A percentile compares a stretch with the other conserved stretches of the same genome.
These are phyloP conservation scores for Fomes fomentarius DNA, from an alignment of 1,284 basidiomycete genomes.

Conservation along the genomic window DNA sequence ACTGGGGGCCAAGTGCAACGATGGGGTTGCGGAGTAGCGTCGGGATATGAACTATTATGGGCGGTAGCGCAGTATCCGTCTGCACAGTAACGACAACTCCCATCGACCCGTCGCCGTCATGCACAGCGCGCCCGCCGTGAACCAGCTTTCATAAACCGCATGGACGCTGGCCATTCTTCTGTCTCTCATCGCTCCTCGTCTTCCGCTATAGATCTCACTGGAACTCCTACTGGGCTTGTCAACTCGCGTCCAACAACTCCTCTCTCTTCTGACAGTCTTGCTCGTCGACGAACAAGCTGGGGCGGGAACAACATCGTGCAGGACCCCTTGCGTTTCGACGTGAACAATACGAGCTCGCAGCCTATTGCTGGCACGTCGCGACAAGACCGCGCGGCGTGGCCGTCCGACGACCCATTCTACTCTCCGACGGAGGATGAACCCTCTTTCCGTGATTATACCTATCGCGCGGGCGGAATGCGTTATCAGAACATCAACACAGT, in stretches of 20 bases:
- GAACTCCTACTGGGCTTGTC: slow-evolving; percentile 46
- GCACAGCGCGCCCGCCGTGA: slow-evolving; percentile 18
- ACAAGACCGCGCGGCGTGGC: slow-evolving; percentile 28
- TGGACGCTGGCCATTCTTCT: slow-evolving; percentile 21
- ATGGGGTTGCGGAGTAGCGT: too few species aligned
- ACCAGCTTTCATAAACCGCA: slow-evolving; percentile 15
- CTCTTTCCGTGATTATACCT: slow-evolving; percentile 23
- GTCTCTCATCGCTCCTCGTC: slow-evolving; percentile 38
- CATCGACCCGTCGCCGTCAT: slow-evolving; percentile 19
- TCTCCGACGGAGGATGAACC: slow-evolving; percentile 37
- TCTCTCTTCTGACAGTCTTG: slow-evolving; percentile 45
- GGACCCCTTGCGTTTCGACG: slow-evolving; percentile 46
- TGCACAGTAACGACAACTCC: slow-evolving; percentile 6
- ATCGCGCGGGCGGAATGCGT: slow-evolving; percentile 21
- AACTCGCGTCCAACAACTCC: slow-evolving; percentile 50
- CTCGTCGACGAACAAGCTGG: slow-evolving; percentile 62
- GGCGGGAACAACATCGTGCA: slow-evolving; percentile 46
- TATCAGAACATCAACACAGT: slow-evolving; percentile 34
- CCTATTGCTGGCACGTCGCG: slow-evolving; percentile 14
- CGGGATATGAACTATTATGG: background rate
- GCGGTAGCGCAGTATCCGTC: slow-evolving; percentile 4
- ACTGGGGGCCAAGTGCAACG: too few species aligned
- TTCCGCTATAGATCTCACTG: slow-evolving; percentile 57
- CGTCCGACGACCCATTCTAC: slow-evolving; percentile 50
- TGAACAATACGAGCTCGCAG: slow-evolving; percentile 19